Base-by-base conservation (phyloP, 2,329 filamentous ascomycete genomes). In the Fusarium incarnatum region DNA sequence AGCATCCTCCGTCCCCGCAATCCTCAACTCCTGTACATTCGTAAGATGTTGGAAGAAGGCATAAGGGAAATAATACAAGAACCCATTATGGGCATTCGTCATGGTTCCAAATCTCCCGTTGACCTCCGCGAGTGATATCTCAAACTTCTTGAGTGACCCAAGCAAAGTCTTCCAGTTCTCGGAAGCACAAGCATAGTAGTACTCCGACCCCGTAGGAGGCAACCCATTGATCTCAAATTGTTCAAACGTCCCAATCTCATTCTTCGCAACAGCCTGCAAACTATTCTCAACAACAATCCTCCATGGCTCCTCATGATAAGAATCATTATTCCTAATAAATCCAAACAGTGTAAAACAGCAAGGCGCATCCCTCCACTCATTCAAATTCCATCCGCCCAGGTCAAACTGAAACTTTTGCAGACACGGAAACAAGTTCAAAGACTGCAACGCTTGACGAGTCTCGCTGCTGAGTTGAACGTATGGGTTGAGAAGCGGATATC, bases 301-400 rank as follows among this genome's bases (percentile, higher is more conserved):
- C 56, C 56, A 59, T 8, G 56, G 56, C 12, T 59, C 56, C 6
- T 47, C 45, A 15, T 47, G 45, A n/a, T 47, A 47, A 6, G 45
- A 28, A 7, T 47, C 45, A 6, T 47, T 47, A n/a, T 47, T 47
- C 12, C 45, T 16, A 6, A 47, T 47, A 2, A 47, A 47, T 1
- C 45, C 45, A 15, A 47, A 47, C 3, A 47, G 2, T 1, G 47
- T 60, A 6, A 60, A 25, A 7, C 42, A 59, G 5, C 13, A 42
- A 3, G 56, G 56, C 13, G 56, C 56, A 2, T 42, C 25, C 0
- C 34, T 32, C 57, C 57, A 60, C 15, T 41, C 22, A 2, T 44
- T 48, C 7, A 60, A 1, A 18, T 59, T 40, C 57, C 57, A 60
- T 18, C 30, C 32, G 10, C 27, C 25, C 1, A 59, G 22, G 9